phyloP scores from a whole-genome alignment of 2,329 filamentous ascomycete genomes.

The Pestalotiopsis sp. region DNA sequence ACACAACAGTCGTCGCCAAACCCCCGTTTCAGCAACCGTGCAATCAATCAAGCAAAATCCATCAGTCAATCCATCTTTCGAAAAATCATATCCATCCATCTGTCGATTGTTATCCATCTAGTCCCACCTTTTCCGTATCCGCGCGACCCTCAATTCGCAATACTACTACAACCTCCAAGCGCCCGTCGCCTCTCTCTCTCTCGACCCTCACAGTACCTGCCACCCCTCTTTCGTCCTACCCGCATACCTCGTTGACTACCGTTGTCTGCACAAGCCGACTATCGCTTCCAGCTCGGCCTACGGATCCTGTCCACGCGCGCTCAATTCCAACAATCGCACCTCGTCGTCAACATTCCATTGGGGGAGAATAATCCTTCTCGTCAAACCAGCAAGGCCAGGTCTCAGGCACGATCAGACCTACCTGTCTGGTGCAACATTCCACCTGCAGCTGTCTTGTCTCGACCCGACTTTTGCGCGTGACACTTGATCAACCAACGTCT shows the following conservation, averaged over 20 bases:
- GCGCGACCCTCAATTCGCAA: slow-evolving; percentile 2
- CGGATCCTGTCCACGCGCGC: not conserved
- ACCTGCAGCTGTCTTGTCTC: slow-evolving; percentile 9
- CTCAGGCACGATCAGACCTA: slow-evolving; percentile 4
- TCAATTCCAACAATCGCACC: not conserved
- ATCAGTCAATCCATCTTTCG: not conserved
- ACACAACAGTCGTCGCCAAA: not conserved
- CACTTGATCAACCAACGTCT: slow-evolving; percentile 1
- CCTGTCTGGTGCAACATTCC: slow-evolving; percentile 6
- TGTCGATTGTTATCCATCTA: slow-evolving; percentile 9
- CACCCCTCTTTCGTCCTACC: slow-evolving; percentile 10
- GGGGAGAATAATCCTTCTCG: not conserved
- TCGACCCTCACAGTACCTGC: not conserved
- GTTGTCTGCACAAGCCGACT: not conserved
- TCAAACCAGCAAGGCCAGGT: not conserved
- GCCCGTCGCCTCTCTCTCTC: not conserved
- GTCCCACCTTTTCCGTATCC: slow-evolving; percentile 3
- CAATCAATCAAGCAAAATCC: not conserved
- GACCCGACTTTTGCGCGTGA: slow-evolving; percentile 2
- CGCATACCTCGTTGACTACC: not conserved
- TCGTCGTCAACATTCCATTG: not conserved
- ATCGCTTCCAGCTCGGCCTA: not conserved
- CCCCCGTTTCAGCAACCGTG: not conserved
- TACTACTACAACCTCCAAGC: not conserved
- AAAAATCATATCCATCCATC: not conserved